Conservation (phyloP, 768 basidiomycete species). For the Hericium coralloides region DNA sequence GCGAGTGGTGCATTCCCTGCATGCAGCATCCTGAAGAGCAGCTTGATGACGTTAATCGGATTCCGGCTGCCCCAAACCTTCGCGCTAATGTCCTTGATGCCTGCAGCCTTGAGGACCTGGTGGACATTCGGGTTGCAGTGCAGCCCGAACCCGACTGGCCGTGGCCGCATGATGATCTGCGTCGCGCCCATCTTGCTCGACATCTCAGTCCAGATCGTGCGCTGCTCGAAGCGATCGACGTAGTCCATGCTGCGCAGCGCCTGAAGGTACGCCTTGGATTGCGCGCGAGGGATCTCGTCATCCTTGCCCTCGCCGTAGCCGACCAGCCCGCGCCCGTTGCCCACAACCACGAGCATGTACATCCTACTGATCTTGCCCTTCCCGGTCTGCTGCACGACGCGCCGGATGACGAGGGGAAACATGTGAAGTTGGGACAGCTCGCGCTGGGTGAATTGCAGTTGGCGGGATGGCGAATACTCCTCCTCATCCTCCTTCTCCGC, state of each 20-base stretch:
- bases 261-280: constrained; percentile 47
- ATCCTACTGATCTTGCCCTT: constrained; percentile 79
- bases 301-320: constrained; percentile 81
- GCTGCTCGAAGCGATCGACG: constrained; percentile 87
- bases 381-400: constrained; percentile 83
- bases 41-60: constrained; percentile 79
- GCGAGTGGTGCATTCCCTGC: constrained; percentile 71
- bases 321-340: constrained; percentile 76
- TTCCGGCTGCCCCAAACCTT: constrained; percentile 95
- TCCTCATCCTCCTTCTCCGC: constrained; percentile 11
- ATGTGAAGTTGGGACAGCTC: constrained; percentile 28
- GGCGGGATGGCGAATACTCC: constrained; percentile 17
- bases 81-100: constrained; percentile 90
- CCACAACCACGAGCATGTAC: constrained; percentile 61
- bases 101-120: constrained; percentile 84
- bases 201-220: constrained; percentile 94
- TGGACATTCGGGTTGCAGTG: constrained; percentile 86
- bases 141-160: constrained; percentile 87
- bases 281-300: constrained; percentile 41
- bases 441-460: constrained; percentile 23
- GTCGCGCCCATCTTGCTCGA: constrained; percentile 79
- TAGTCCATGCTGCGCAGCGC: constrained; percentile 87
- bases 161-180: constrained; percentile 68
- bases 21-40: constrained; percentile 73
- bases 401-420: constrained; percentile 36